Evolutionary conservation across 148 eudicot genomes (phyloP), one percentile per base, ranked within the genome.

Genomic region (Drosera capensis): DNA sequence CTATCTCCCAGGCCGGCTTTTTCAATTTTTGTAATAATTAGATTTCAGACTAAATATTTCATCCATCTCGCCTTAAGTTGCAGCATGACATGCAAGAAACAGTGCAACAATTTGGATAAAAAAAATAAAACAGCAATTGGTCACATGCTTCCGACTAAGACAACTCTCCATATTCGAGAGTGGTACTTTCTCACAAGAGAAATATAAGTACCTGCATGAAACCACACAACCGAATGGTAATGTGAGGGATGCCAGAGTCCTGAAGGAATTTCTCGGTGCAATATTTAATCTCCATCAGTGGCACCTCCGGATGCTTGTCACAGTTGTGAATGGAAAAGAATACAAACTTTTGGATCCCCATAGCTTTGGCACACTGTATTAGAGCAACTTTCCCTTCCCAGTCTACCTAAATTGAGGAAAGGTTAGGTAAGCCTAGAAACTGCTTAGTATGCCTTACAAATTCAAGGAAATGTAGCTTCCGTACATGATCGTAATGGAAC

Each of bases 161-260:
- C n/a, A n/a, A n/a, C n/a, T n/a, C n/a, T n/a, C n/a, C n/a, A n/a
- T n/a, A n/a, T n/a, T n/a, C n/a, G n/a, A n/a, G n/a, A n/a, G n/a
- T n/a, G n/a, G n/a, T n/a, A n/a, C n/a, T n/a, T n/a, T n/a, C n/a
- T n/a, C n/a, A n/a, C n/a, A n/a, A n/a, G n/a, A n/a, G n/a, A n/a
- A n/a, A n/a, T n/a, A n/a, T n/a, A n/a, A n/a, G n/a, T 66, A 90
- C 99, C 95, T 90, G 99, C 99, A 90, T 90, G 77, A 90, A 92
- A 30, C 99, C 99, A 58, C 99, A 92, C 51, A 92, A 71, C 6
- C 99, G 67, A 53, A 92, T 79, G 5, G 66, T 68, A 43, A 79
- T 44, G 68, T 92, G 99, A 59, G 80, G 77, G 43, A 81, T 18
- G 58, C 99, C 99, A 11, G 78, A 66, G 60, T 92, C 95, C 54